Percentiles rank a stretch among this genome's conserved stretches.
Conservation (phyloP, 805 yeast genomes). For the Yamadazyma paraphyllophila region DNA sequence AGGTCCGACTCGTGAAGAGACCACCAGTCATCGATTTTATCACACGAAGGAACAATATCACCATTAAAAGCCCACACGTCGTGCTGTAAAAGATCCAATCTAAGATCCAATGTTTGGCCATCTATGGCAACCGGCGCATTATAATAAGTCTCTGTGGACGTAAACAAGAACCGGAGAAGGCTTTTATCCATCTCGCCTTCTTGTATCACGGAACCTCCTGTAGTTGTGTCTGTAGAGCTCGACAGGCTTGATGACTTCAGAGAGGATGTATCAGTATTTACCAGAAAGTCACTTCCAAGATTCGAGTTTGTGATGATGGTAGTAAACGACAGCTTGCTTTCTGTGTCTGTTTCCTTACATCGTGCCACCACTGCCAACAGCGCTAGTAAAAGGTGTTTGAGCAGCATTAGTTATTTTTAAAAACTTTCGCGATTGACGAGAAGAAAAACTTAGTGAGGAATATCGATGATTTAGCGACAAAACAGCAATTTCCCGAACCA, state of each 20-base stretch:
- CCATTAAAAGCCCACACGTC: constrained; percentile 38
- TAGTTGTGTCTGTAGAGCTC: not conserved
- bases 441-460: not conserved
- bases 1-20: not conserved
- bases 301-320: constrained; percentile 14
- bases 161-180: constrained; percentile 12
- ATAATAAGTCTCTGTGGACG: constrained; percentile 8
- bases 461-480: not conserved
- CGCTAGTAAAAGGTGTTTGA: not conserved
- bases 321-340: constrained; percentile 4
- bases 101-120: constrained; percentile 17
- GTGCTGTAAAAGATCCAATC: constrained; percentile 36
- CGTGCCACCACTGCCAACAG: constrained; percentile 2
- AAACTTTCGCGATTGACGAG: not conserved
- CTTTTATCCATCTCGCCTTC: constrained; percentile 10
- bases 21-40: constrained; percentile 20
- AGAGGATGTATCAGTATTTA: constrained; percentile 11
- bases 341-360: not conserved
- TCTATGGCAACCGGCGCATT: constrained; percentile 14
- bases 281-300: constrained; percentile 13
- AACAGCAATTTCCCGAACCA: too few relatives aligned
- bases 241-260: not conserved
- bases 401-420: not conserved
- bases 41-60: constrained; percentile 23
- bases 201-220: constrained; percentile 2